These are phyloP conservation scores for Phytophthora pseudosyringae DNA, from an alignment of 352 stramenopile species.

Conservation along the genomic window DNA sequence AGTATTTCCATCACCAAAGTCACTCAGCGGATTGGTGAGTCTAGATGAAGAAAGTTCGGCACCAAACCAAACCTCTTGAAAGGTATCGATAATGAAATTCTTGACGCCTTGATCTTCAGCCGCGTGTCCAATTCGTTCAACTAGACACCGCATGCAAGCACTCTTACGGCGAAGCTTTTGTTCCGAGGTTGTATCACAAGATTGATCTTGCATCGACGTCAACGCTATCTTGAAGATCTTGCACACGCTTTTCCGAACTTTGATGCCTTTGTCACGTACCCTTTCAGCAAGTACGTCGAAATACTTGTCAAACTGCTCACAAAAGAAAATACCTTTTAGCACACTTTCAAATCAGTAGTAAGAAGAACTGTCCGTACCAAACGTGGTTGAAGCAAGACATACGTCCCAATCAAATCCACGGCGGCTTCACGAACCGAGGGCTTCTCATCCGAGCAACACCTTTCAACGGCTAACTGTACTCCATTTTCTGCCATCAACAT, in stretches of 20 bases:
- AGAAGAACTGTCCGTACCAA: conserved; percentile 54
- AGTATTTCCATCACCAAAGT: conserved; percentile 51
- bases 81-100: conserved; percentile 87
- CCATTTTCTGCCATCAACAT: conserved; percentile 80
- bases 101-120: conserved; percentile 81
- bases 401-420: conserved; percentile 87
- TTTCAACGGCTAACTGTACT: conserved; percentile 62
- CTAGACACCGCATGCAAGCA: conserved; percentile 73
- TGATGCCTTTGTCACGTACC: conserved; percentile 84
- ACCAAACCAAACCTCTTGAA: conserved; percentile 90
- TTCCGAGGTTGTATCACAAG: conserved; percentile 18
- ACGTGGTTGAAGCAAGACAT: conserved; percentile 71
- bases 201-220: conserved; percentile 22
- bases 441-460: conserved; percentile 79
- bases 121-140: conserved; percentile 77
- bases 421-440: conserved; percentile 84
- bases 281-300: conserved; percentile 78
- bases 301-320: conserved; percentile 78
- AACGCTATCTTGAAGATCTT: conserved; percentile 76
- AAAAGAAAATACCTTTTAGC: conserved; percentile 7
- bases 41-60: conserved; percentile 53
- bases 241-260: conserved; percentile 86
- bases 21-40: conserved; percentile 37
- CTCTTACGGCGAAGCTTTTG: conserved; percentile 61
- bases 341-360: neutral